phyloP scores from a whole-genome alignment of 352 stramenopile genomes.

The Lagenidium giganteum region DNA sequence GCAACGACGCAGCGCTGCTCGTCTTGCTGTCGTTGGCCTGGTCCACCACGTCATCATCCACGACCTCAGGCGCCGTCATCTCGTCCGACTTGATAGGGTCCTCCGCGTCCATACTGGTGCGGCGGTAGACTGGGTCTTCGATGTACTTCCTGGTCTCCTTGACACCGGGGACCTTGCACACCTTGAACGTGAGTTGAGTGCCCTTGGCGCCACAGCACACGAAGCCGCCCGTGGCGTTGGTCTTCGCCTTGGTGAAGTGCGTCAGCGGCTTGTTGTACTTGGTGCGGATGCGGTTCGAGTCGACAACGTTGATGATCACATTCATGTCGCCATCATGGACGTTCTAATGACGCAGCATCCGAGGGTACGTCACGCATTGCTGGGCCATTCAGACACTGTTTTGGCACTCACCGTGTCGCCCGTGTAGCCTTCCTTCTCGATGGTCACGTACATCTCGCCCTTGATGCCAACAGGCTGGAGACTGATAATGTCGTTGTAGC shows the following conservation, averaged over 20 bases:
- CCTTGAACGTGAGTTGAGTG: slow-evolving; percentile 23
- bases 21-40: no score
- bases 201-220: slow-evolving; percentile 37
- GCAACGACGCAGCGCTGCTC: no score
- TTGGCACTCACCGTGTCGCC: slow-evolving; percentile 23
- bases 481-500: slow-evolving; percentile 34
- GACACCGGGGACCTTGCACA: slow-evolving; percentile 14
- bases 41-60: no score
- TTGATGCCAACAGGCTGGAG: slow-evolving; percentile 36
- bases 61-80: no score
- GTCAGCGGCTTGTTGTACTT: slow-evolving; percentile 43
- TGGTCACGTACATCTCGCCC: slow-evolving; percentile 53
- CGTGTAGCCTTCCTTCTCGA: slow-evolving; percentile 40
- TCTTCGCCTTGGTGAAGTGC: slow-evolving; percentile 32
- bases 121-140: slow-evolving; percentile 28
- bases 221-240: slow-evolving; percentile 23
- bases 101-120: slow-evolving; percentile 26
- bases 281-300: slow-evolving; percentile 60
- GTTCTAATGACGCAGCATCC: no score
- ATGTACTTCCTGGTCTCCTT: slow-evolving; percentile 26
- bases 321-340: slow-evolving; percentile 27
- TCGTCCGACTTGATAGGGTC: slow-evolving; percentile 30
- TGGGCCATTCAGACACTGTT: no score
- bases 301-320: slow-evolving; percentile 34
- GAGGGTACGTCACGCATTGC: no score